Base-by-base conservation (phyloP, 345 rosid species). In the Euphorbia tirucalli region DNA sequence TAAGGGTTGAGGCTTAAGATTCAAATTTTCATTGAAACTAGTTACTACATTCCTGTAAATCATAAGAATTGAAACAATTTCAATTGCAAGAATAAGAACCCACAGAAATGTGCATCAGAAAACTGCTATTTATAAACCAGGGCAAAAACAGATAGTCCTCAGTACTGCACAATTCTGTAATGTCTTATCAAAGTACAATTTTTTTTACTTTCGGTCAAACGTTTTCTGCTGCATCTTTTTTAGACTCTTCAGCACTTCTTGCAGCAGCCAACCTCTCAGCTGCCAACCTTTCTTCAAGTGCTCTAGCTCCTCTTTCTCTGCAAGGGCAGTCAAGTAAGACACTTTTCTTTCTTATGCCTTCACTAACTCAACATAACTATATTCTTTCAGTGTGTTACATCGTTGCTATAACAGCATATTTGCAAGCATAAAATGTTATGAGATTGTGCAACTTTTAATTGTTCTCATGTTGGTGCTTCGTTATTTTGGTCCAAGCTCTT, bases 291-390 rank as follows among this genome's bases (percentile, higher is more conserved):
- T 93, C 99, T 82, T 92, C 99, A 59, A 93, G 79, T 11, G 99
- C 98, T 70, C 97, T 87, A n/a, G 98, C 98, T 39, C 98, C 99
- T 75, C 96, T 88, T 87, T 96, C 98, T 83, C 98, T 96, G 92
- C 89, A 83, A 56, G 60, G 31, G 19, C 27, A 41, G 9, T 43
- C 3, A 18, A 2, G 43, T 62, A 16, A 54, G 27, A 27, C 39
- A 61, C 54, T 16, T 19, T 61, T 22, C 3, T 32, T 13, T 66
- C 7, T 15, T 1, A 13, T n/a, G n/a, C n/a, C n/a, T n/a, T n/a
- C n/a, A 35, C 32, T 11, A 50, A 5, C n/a, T 13, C 55, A 13
- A 8, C 4, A 54, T 43, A 64, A 69, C 22, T 35, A 41, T 28
- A 6, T 21, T 18, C 65, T 58, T 52, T 32, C 37, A 32, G 49